Base-by-base conservation (phyloP, 1,139 yeast genomes). In the Kurtzmaniella quercitrusa region DNA sequence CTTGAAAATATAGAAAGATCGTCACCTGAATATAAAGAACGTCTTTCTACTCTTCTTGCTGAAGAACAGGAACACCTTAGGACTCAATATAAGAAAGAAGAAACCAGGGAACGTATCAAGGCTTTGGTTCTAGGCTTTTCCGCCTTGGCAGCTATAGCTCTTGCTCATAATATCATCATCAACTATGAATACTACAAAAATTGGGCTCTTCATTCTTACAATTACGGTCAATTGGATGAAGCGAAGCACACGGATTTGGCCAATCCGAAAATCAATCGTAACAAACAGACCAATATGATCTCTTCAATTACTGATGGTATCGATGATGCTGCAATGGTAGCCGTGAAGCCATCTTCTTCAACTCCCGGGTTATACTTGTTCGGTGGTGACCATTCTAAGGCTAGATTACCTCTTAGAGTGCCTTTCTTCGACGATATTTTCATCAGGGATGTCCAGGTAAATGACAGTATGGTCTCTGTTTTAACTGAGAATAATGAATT, bases 401-500 rank as follows among this genome's bases (percentile, higher is more conserved):
- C 66, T 28, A 75, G 72, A 47, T 60, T 73, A 16, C 95, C 96
- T 1, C 55, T 75, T 21, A 69, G 95, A 54, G 60, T 85, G 5
- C 66, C 71, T 1, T 76, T 70, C 52, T 88, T 91, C 53, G 88
- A 89, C 53, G 76, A 76, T 37, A 72, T 74, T 63, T 54, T 69
- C 15, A 61, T 89, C 38, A 69, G 75, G 38, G 85, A 82, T 54
- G 78, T 88, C n/a, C 66, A 69, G 32, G 54, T 87, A 15, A 56
- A 61, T 1, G 65, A 70, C 18, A 78, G 74, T 19, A 63, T 60
- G 7, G 70, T 82, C 20, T 85, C 80, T 3, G 82, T 81, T 1
- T 82, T 94, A 18, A 76, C 83, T 47, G 75, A 74, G 1, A 74
- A 76, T 20, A 98, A 98, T n/a, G 78, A 83, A 53, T 72, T 88